phyloP scores from a whole-genome alignment of 73 alveolate species.

The Paramecium caudatum region DNA sequence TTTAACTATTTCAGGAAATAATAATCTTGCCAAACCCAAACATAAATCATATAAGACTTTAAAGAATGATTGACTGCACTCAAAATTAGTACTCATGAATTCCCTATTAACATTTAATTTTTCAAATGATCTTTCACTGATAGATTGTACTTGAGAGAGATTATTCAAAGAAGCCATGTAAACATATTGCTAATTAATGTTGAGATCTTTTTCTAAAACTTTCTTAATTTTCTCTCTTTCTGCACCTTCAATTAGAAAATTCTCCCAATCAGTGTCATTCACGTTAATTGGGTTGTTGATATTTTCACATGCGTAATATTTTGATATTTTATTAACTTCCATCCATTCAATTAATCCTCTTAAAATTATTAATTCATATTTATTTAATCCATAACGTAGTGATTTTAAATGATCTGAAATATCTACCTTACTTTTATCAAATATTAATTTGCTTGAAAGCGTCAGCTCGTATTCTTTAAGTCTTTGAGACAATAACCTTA shows the following conservation, averaged over 20 bases:
- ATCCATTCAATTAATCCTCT: slow-evolving; percentile 65
- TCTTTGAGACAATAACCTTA: slow-evolving; percentile 25
- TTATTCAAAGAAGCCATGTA: neutral
- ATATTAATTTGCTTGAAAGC: slow-evolving; percentile 15
- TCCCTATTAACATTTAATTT: slow-evolving; percentile 42
- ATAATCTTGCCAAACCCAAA: slow-evolving; percentile 37
- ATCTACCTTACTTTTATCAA: slow-evolving; percentile 43
- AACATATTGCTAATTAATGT: slow-evolving; percentile 36
- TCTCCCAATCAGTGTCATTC: slow-evolving; percentile 58
- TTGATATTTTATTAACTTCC: slow-evolving; percentile 21
- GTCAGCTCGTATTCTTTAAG: slow-evolving; percentile 25
- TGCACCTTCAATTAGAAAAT: neutral
- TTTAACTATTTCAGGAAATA: slow-evolving; percentile 57
- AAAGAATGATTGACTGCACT: neutral
- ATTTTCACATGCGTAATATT: slow-evolving; percentile 16
- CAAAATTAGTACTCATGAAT: slow-evolving; percentile 43
- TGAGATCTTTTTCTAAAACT: slow-evolving; percentile 45
- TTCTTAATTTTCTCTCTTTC: slow-evolving; percentile 21
- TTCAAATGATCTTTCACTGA: slow-evolving; percentile 49
- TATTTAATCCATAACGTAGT: slow-evolving; percentile 45
- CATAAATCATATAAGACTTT: slow-evolving; percentile 37
- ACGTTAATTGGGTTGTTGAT: slow-evolving; percentile 39
- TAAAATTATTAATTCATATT: slow-evolving; percentile 20
- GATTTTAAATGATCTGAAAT: slow-evolving; percentile 60
- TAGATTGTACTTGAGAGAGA: neutral